Evolutionary conservation across 192 early-diverging fungal species (phyloP), one percentile per base, ranked within the genome.

Genomic region (Podila horticola): DNA sequence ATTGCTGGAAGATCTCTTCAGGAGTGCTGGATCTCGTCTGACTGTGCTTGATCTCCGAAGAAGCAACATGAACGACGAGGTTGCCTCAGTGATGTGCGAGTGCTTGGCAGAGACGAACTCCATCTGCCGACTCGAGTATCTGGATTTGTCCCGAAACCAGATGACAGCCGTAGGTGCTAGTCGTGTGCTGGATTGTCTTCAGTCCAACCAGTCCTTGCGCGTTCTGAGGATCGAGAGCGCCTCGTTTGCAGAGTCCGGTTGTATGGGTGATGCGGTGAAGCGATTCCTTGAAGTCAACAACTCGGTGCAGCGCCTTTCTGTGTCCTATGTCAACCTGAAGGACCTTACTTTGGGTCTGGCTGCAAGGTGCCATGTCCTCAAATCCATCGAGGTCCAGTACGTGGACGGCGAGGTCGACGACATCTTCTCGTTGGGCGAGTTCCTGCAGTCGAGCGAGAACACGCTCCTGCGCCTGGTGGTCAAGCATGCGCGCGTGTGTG

Each of bases 271-370:
- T n/a, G 65, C 76, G 6, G 57, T 69, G 13, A 70, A 65, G 22
- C 66, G 51, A 34, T 69, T 81, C 33, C 66, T 81, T 2, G 62
- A 59, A 66, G 57, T 36, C 34, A 81, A 72, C 61, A 33, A 55
- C 1, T 58, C 61, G 31, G 49, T 81, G 3, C 19, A 48, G 29
- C 66, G 70, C 26, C 66, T 81, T 8, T 68, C 76, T 1, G 33
- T 72, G 5, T 81, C 76, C 20, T 71, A 81, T 50, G 71, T 73
- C 50, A 72, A 69, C 45, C 76, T 81, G 51, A 28, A 60, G 11
- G 76, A 81, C 20, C 61, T 81, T 41, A 50, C 76, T 20, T 8
- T 36, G 31, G 76, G 76, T 9, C 29, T 81, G 28, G 22, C 9
- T 0, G 5, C 26, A 9, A 81, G 72, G 20, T 30, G 31, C 11